phyloP scores from a whole-genome alignment of 305 asterid genomes.

The Fraxinus floribunda region DNA sequence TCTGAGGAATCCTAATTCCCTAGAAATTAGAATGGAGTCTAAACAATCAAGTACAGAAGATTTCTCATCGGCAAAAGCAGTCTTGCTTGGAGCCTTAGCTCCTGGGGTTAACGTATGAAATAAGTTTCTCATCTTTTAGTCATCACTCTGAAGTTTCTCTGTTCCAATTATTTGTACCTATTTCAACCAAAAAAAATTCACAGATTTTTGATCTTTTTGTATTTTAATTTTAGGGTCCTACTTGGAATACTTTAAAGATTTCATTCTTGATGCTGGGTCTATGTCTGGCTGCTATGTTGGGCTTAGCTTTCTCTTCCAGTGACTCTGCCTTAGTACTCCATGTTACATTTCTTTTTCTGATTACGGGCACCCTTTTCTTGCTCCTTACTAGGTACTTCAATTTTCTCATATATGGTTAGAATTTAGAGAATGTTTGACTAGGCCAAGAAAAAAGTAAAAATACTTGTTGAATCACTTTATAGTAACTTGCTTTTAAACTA shows the following conservation, averaged over 20 bases:
- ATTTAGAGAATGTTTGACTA: neutral
- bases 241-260: constrained; percentile 80
- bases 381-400: constrained; percentile 62
- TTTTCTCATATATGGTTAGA: neutral
- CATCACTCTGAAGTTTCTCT: constrained; percentile 15
- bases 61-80: constrained; percentile 68
- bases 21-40: constrained; percentile 41
- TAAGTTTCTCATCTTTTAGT: constrained; percentile 5
- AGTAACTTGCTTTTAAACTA: no score
- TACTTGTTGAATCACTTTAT: neutral
- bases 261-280: constrained; percentile 76
- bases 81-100: constrained; percentile 80
- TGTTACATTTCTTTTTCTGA: constrained; percentile 65
- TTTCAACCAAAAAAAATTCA: neutral
- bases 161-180: neutral
- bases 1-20: constrained; percentile 20
- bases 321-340: constrained; percentile 72
- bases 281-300: constrained; percentile 74
- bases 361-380: constrained; percentile 70
- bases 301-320: constrained; percentile 74
- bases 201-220: constrained; percentile 19
- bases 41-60: constrained; percentile 34
- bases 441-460: neutral
- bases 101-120: constrained; percentile 84
- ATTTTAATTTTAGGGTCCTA: constrained; percentile 54